Percentiles rank a stretch among this genome's conserved stretches.
These are phyloP conservation scores for Moesziomyces parantarcticus DNA, from an alignment of 1,284 basidiomycete genomes.

Conservation along the genomic window DNA sequence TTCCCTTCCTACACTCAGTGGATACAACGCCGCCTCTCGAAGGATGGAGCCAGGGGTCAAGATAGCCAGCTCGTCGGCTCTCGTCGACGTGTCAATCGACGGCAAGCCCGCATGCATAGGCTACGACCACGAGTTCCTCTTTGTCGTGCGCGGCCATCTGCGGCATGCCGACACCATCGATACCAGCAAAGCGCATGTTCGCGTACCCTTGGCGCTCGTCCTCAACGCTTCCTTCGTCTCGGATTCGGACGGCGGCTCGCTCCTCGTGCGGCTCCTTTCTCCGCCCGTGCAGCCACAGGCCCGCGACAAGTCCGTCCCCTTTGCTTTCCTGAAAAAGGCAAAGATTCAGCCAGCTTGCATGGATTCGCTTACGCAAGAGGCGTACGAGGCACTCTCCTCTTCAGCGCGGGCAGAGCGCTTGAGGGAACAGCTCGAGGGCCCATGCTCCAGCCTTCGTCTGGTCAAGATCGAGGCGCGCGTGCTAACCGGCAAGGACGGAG, in stretches of 20 bases:
- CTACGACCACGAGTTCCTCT: constrained; percentile 56
- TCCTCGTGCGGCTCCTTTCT: constrained; percentile 55
- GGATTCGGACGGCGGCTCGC: constrained; percentile 61
- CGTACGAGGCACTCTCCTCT: constrained; percentile 15
- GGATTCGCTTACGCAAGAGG: constrained; percentile 23
- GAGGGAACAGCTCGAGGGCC: constrained; percentile 50
- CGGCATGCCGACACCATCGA: constrained; percentile 11
- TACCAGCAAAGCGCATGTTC: constrained; percentile 33
- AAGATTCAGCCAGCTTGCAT: constrained; percentile 27
- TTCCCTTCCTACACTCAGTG: too few relatives aligned
- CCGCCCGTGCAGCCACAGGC: constrained; percentile 34
- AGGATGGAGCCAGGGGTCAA: constrained; percentile 9
- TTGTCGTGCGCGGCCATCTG: constrained; percentile 38
- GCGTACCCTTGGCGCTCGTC: constrained; percentile 50
- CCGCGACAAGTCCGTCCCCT: constrained; percentile 12
- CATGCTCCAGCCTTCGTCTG: constrained; percentile 54
- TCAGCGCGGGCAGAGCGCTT: constrained; percentile 24
- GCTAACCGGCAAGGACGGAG: constrained; percentile 7
- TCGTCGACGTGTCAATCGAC: constrained; percentile 54
- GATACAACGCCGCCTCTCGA: background rate
- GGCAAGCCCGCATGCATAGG: constrained; percentile 53
- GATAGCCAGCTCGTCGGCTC: constrained; percentile 1
- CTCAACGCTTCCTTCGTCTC: constrained; percentile 58
- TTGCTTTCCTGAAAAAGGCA: constrained; percentile 39
- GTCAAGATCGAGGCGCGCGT: constrained; percentile 60